phyloP scores from a whole-genome alignment of 1,139 yeast species.

The Zygotorulaspora mrakii region DNA sequence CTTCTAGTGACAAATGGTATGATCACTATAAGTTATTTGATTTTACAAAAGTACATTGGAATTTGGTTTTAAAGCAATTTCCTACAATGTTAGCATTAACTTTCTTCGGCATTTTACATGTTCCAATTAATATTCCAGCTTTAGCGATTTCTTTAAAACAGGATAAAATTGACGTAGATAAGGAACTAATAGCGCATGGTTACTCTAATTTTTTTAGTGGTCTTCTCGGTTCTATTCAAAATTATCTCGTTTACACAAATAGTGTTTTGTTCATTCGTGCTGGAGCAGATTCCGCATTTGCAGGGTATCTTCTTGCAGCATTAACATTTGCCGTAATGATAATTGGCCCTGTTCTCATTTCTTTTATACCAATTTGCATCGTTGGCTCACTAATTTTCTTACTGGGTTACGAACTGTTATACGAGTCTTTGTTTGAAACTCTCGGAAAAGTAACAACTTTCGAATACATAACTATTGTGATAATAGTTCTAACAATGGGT shows the following conservation, averaged over 20 bases:
- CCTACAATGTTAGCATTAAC: slow-evolving; percentile 96
- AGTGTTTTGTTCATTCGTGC: slow-evolving; percentile 87
- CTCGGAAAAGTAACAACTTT: slow-evolving; percentile 68
- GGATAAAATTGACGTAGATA: slow-evolving; percentile 79
- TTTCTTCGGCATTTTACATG: slow-evolving; percentile 91
- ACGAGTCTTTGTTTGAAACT: slow-evolving; percentile 84
- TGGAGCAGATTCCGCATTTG: slow-evolving; percentile 85
- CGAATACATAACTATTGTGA: slow-evolving; percentile 78
- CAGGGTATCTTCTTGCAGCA: slow-evolving; percentile 80
- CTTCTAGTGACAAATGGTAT: slow-evolving; percentile 80
- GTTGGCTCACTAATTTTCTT: slow-evolving; percentile 89
- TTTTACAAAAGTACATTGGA: slow-evolving; percentile 69
- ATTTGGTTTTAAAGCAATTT: slow-evolving; percentile 58
- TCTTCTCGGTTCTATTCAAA: slow-evolving; percentile 79
- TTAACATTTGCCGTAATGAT: slow-evolving; percentile 81
- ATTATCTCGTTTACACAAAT: slow-evolving; percentile 90
- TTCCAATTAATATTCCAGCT: slow-evolving; percentile 96
- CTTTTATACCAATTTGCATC: slow-evolving; percentile 89
- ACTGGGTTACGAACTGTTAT: slow-evolving; percentile 82
- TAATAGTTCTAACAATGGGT: slow-evolving; percentile 91
- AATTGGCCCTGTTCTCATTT: slow-evolving; percentile 88
- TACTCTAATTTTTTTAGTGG: slow-evolving; percentile 88
- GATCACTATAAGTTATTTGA: slow-evolving; percentile 71
- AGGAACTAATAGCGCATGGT: slow-evolving; percentile 94
- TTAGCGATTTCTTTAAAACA: slow-evolving; percentile 85